phyloP scores from a whole-genome alignment of 2,329 filamentous ascomycete genomes.

The Amauroascus verrucosus region DNA sequence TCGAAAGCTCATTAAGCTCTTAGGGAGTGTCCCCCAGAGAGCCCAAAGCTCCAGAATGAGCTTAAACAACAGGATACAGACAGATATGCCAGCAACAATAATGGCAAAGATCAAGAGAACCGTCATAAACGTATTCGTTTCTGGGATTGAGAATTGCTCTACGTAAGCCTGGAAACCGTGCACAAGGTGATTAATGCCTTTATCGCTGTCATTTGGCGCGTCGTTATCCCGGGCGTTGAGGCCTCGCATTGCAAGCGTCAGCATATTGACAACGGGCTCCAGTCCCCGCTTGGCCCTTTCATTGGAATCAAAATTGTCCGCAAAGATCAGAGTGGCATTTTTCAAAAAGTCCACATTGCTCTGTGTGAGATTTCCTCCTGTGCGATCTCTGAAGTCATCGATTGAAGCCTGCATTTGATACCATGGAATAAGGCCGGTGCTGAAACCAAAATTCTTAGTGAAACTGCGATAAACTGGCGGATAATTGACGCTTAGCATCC shows the following conservation, averaged over 20 bases:
- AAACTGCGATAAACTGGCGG: constrained; percentile 83
- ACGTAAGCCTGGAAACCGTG: constrained; percentile 71
- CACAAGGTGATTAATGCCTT: constrained; percentile 48
- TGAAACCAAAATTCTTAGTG: constrained; percentile 87
- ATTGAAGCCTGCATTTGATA: constrained; percentile 68
- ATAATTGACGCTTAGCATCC: constrained; percentile 87
- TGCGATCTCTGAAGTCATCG: constrained; percentile 67
- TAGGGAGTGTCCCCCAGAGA: constrained; percentile 76
- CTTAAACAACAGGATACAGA: constrained; percentile 81
- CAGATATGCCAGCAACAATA: constrained; percentile 69
- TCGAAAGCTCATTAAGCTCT: constrained; percentile 70
- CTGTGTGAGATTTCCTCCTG: constrained; percentile 77
- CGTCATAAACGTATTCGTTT: constrained; percentile 92
- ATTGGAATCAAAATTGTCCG: constrained; percentile 45
- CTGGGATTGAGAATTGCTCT: constrained; percentile 74
- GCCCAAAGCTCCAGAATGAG: constrained; percentile 85
- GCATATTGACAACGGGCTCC: constrained; percentile 22
- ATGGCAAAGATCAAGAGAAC: constrained; percentile 82
- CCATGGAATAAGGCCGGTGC: constrained; percentile 75
- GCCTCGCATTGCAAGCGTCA: constrained; percentile 47
- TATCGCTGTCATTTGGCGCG: constrained; percentile 28
- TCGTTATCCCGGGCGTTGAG: constrained; percentile 30
- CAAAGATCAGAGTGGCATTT: constrained; percentile 65
- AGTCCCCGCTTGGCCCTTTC: constrained; percentile 48
- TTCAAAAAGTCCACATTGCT: constrained; percentile 64